Base-by-base conservation (phyloP, 495 filamentous ascomycete genomes). In the Glutinoglossum americanum region DNA sequence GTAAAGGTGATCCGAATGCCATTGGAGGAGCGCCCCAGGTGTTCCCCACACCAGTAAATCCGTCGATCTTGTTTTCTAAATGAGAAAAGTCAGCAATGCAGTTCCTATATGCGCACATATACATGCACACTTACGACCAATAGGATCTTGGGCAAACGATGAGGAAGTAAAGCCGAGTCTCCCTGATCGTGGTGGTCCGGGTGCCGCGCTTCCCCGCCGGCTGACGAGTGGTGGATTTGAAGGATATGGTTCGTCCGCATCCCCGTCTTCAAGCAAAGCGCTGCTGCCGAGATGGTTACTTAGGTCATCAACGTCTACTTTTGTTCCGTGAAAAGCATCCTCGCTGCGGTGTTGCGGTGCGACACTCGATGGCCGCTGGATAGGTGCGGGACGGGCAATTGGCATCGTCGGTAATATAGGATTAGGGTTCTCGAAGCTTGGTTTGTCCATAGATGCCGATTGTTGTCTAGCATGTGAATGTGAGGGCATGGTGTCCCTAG, bases 201-300 rank as follows among this genome's bases (percentile, higher is more conserved):
- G 68, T 15, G 62, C 64, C 66, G 69, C 55, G 65, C 71, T 67
- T 21, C 64, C 57, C 60, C 59, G 61, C 19, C 61, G 37, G 25
- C 30, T 54, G 27, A 13, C 27, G 49, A 35, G 21, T 3, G 41
- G 54, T 67, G 64, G n/a, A 37, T 69, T 69, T 11, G 71, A 68
- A 19, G 72, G 62, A 53, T 74, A 67, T 26, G 74, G 69, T 53
- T 74, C 76, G 59, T 87, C 80, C 19, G 73, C 76, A 64, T 93
- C 89, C 1, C 26, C 49, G 62, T 93, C 89, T 62, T 93, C 89
- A 39, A 96, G 73, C n/a, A 98, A 72, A 9, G 89, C 90, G 66
- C 83, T 89, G 69, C 90, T 95, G 10, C 92, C 93, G n/a, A 98
- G 76, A 65, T 89, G 87, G 54, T 80, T 76, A 57, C 79, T 85